phyloP scores from a whole-genome alignment of 176 grass and related monocot species.

The Sorghum bicolor region Sorghum_bicolor_NCBIv3 NC_012878.2:55686001-55686500 shows the following conservation, averaged over 20 bases:
- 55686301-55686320: conserved; percentile 54
- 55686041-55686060: conserved; percentile 1
- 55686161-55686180: neutral
- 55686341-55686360: conserved; percentile 65
- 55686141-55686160: neutral
- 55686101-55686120: neutral
- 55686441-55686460: neutral
- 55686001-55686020: conserved; percentile 13
- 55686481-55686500: neutral
- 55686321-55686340: conserved; percentile 51
- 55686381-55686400: neutral
- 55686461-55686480: neutral
- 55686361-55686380: conserved; percentile 50
- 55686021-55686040: conserved; percentile 10
- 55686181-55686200: neutral
- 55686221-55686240: neutral
- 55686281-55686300: conserved; percentile 63
- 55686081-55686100: neutral
- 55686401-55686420: neutral
- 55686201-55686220: neutral
- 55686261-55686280: conserved; percentile 34
- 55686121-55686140: conserved; percentile 8
- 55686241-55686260: neutral
- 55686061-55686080: neutral
- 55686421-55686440: neutral